A percentile compares a stretch with the other conserved stretches of the same genome.
Evolutionary conservation across 2,329 filamentous ascomycete species (phyloP).

Genomic region (Parastagonospora avenae): DNA sequence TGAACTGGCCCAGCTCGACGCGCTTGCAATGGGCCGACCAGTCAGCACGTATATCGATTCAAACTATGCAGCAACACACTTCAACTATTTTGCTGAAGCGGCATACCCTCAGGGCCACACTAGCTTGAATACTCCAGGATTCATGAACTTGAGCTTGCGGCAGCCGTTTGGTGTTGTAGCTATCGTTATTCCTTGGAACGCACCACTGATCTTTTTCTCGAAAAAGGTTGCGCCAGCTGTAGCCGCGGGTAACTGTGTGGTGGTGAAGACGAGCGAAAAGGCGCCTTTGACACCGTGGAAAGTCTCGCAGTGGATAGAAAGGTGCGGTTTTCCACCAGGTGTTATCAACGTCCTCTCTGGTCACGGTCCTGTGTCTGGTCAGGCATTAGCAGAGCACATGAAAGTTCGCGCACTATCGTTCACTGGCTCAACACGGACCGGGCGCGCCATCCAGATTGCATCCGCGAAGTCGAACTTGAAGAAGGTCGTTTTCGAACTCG

Average conservation of each 20-base stretch:
- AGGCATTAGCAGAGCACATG: slow-evolving; percentile 75
- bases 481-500: slow-evolving; percentile 82
- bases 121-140: slow-evolving; percentile 54
- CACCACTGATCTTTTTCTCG: slow-evolving; percentile 31
- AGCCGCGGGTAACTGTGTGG: slow-evolving; percentile 32
- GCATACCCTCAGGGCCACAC: slow-evolving; percentile 80
- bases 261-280: slow-evolving; percentile 35
- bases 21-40: slow-evolving; percentile 83
- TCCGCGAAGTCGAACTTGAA: slow-evolving; percentile 81
- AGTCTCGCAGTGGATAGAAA: slow-evolving; percentile 73
- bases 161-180: slow-evolving; percentile 80
- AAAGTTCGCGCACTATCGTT: slow-evolving; percentile 82
- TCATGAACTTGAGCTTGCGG: slow-evolving; percentile 69
- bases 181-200: slow-evolving; percentile 71
- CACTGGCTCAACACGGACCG: slow-evolving; percentile 81
- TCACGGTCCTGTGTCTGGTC: slow-evolving; percentile 76
- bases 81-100: slow-evolving; percentile 79
- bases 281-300: slow-evolving; percentile 78
- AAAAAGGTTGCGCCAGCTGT: slow-evolving; percentile 34
- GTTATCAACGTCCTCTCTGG: slow-evolving; percentile 82
- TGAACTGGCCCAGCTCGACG: slow-evolving; percentile 77
- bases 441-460: slow-evolving; percentile 75
- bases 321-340: slow-evolving; percentile 79
- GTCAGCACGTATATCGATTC: slow-evolving; percentile 79
- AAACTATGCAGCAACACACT: slow-evolving; percentile 77